Evolutionary conservation across 2,329 filamentous ascomycete species (phyloP).

Genomic region (Fusarium napiforme): DNA sequence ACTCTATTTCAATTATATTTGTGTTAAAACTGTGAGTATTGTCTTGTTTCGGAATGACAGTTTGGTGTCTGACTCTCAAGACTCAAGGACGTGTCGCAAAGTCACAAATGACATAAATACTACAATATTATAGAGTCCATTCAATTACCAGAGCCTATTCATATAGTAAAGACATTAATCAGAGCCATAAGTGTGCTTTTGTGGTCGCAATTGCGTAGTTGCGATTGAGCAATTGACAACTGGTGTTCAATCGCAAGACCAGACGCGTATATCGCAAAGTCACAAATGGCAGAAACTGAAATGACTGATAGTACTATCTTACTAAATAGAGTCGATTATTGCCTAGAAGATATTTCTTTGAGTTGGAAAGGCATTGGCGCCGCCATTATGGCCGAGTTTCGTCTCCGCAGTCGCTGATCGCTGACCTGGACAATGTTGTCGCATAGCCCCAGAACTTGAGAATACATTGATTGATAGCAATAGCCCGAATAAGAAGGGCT

Average conservation of each 20-base stretch:
- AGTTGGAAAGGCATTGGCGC: not conserved
- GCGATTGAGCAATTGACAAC: not conserved
- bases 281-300: not conserved
- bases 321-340: accelerated
- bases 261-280: not conserved
- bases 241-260: not conserved
- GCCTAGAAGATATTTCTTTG: accelerated
- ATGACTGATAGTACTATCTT: accelerated
- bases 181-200: not conserved
- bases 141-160: not conserved
- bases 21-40: accelerated
- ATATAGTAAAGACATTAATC: not conserved
- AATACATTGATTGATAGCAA: not conserved
- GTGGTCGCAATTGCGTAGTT: not conserved
- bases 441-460: not conserved
- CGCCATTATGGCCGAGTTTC: not conserved
- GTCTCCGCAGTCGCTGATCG: too few relatives aligned
- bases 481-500: too few relatives aligned
- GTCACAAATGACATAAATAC: accelerated
- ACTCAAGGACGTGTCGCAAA: not conserved
- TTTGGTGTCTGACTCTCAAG: too few relatives aligned
- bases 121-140: too few relatives aligned
- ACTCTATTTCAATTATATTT: not conserved
- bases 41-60: accelerated
- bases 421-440: not conserved